Conservation (phyloP, 768 basidiomycete genomes). For the Lactarius sp. region DNA sequence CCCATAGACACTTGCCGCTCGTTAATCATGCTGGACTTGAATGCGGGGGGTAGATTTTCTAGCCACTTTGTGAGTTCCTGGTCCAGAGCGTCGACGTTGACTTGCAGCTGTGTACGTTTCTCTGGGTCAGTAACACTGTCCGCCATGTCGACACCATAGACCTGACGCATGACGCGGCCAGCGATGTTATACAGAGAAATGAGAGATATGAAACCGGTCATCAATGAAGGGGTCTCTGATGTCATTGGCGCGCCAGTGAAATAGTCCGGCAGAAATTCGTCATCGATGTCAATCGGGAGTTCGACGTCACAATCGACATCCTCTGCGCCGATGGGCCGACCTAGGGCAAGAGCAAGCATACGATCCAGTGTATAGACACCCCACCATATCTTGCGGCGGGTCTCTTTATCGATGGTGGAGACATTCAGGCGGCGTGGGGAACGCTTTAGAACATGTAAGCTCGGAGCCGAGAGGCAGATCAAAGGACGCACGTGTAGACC, state of each 20-base stretch:
- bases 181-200: conserved; percentile 79
- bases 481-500: conserved; percentile 74
- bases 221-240: conserved; percentile 58
- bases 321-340: conserved; percentile 82
- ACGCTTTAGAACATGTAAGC: conserved; percentile 45
- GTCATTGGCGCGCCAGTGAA: conserved; percentile 58
- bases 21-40: conserved; percentile 69
- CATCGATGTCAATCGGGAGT: conserved; percentile 77
- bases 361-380: conserved; percentile 85
- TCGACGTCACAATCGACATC: conserved; percentile 91
- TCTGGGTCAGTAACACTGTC: conserved; percentile 66
- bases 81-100: conserved; percentile 73
- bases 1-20: conserved; percentile 84
- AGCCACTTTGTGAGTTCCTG: conserved; percentile 77
- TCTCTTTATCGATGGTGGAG: conserved; percentile 78
- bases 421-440: conserved; percentile 72
- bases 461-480: conserved; percentile 22
- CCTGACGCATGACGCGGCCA: conserved; percentile 74
- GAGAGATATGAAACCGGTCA: conserved; percentile 77
- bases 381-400: conserved; percentile 91
- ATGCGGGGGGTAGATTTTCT: conserved; percentile 64
- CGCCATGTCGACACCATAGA: conserved; percentile 75
- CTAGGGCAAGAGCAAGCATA: conserved; percentile 87
- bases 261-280: conserved; percentile 68
- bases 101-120: conserved; percentile 70